Conservation (phyloP, 371 early-diverging fungal species). For the Syncephalastrum monosporum region DNA sequence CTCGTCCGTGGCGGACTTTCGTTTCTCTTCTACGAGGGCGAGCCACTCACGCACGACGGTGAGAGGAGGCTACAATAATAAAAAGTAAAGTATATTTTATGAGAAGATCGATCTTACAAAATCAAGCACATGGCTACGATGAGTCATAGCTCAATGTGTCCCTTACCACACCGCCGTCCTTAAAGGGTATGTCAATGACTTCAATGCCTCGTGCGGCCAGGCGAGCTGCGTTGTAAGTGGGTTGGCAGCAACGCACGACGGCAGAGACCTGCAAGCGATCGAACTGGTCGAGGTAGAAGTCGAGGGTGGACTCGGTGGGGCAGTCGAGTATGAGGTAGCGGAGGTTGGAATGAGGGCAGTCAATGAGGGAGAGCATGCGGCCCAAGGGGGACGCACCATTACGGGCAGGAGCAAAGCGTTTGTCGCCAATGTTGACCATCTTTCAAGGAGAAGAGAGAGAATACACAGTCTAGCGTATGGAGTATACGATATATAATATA, state of each 20-base stretch:
- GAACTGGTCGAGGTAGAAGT: slow-evolving; percentile 78
- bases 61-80: slow-evolving; percentile 57
- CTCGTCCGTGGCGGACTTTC: slow-evolving; percentile 31
- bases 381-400: slow-evolving; percentile 8
- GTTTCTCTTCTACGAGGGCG: slow-evolving; percentile 54
- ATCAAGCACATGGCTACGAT: neutral
- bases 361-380: slow-evolving; percentile 26
- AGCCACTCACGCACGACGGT: slow-evolving; percentile 73
- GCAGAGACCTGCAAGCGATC: slow-evolving; percentile 71
- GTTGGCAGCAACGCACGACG: slow-evolving; percentile 85
- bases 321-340: slow-evolving; percentile 89
- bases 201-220: slow-evolving; percentile 55
- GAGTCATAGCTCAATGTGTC: neutral
- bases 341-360: slow-evolving; percentile 32
- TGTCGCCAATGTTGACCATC: slow-evolving; percentile 14
- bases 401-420: slow-evolving; percentile 8
- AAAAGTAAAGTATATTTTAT: neutral
- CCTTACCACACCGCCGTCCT: slow-evolving; percentile 65
- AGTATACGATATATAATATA: neutral
- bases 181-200: slow-evolving; percentile 42
- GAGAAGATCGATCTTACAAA: too few relatives aligned
- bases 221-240: slow-evolving; percentile 74
- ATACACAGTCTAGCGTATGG: neutral
- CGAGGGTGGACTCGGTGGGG: slow-evolving; percentile 81
- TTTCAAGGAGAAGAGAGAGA: slow-evolving; percentile 1